Percentiles rank a stretch among this genome's conserved stretches.
Evolutionary conservation across 2,329 filamentous ascomycete genomes (phyloP).

Genomic region (Talaromyces sp.): DNA sequence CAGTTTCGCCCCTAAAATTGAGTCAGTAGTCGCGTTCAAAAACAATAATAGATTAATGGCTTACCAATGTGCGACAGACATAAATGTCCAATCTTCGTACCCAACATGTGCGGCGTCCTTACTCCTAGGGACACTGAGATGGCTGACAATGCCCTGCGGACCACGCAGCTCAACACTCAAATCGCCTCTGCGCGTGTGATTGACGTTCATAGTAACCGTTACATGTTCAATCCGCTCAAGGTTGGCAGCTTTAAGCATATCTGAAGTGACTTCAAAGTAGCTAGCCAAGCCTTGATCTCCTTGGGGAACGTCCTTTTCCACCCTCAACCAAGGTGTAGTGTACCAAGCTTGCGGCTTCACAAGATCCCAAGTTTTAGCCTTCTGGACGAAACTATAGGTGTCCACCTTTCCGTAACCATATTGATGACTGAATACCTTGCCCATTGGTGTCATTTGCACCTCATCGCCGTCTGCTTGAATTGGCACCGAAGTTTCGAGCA

Average conservation of each 20-base stretch:
- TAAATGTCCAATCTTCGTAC: slow-evolving; percentile 96
- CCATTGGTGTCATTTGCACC: slow-evolving; percentile 78
- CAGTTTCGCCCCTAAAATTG: slow-evolving; percentile 70
- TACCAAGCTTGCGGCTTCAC: slow-evolving; percentile 97
- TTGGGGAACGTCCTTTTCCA: slow-evolving; percentile 80
- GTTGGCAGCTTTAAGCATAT: slow-evolving; percentile 79
- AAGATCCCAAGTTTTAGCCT: slow-evolving; percentile 76
- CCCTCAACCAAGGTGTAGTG: slow-evolving; percentile 89
- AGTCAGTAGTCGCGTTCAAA: not conserved
- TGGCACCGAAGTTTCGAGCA: slow-evolving; percentile 77
- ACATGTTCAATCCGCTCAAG: slow-evolving; percentile 87
- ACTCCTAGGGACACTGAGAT: slow-evolving; percentile 72
- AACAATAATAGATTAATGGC: slow-evolving; percentile 25
- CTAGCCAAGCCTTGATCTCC: slow-evolving; percentile 75
- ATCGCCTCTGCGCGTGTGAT: slow-evolving; percentile 83
- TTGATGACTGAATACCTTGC: slow-evolving; percentile 86
- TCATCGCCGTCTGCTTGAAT: slow-evolving; percentile 69
- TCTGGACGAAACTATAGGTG: slow-evolving; percentile 77
- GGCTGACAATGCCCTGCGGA: slow-evolving; percentile 74
- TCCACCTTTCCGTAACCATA: slow-evolving; percentile 97
- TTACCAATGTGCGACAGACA: slow-evolving; percentile 95
- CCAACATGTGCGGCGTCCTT: slow-evolving; percentile 65
- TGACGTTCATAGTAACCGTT: slow-evolving; percentile 94
- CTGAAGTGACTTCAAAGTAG: slow-evolving; percentile 74
- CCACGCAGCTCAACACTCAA: slow-evolving; percentile 88